Evolutionary conservation across 2,329 filamentous ascomycete genomes (phyloP).

Genomic region (Phoma herbarum): DNA sequence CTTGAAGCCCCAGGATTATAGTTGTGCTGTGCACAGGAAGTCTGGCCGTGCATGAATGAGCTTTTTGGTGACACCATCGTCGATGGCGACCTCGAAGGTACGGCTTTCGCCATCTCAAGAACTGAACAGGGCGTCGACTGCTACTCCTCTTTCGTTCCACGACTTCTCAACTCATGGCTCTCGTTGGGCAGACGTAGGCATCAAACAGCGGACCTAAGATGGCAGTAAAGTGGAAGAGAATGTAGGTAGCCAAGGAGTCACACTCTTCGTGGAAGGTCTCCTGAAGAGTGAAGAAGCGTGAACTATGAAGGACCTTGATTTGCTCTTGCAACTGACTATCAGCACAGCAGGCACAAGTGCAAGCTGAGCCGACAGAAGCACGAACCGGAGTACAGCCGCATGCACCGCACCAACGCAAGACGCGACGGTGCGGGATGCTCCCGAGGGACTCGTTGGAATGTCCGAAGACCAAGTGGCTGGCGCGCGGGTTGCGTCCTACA

Average conservation of each 20-base stretch:
- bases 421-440: constrained; percentile 56
- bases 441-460: constrained; percentile 56
- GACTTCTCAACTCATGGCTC: no score
- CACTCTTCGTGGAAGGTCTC: constrained; percentile 55
- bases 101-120: no score
- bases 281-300: constrained; percentile 59
- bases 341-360: constrained; percentile 19
- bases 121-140: no score
- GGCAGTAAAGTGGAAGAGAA: constrained; percentile 14
- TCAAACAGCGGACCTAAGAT: neutral
- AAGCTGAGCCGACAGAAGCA: constrained; percentile 34
- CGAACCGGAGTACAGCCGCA: constrained; percentile 52
- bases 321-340: constrained; percentile 56
- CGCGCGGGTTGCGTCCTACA: constrained; percentile 45
- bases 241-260: constrained; percentile 65
- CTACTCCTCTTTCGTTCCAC: no score
- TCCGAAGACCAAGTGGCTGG: constrained; percentile 58
- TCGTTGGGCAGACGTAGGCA: no score
- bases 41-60: no score
- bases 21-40: no score
- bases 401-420: constrained; percentile 58
- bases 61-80: no score
- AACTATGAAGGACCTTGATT: constrained; percentile 64
- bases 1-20: no score
- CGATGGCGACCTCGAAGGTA: no score